These are phyloP conservation scores for Cryoendolithus antarcticus DNA, from an alignment of 2,329 filamentous ascomycete species.

Conservation along the genomic window DNA sequence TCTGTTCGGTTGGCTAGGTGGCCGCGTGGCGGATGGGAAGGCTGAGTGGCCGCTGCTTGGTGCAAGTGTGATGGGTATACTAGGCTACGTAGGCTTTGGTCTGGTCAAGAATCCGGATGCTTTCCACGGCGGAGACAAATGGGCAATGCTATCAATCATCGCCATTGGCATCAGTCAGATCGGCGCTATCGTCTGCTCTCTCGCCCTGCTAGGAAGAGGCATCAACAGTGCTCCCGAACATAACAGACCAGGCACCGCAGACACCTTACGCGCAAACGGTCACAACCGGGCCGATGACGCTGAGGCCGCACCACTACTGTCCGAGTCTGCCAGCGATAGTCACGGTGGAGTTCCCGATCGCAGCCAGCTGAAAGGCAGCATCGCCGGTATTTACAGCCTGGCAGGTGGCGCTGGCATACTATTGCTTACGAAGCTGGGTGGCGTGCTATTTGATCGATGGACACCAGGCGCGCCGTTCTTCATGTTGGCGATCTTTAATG, in stretches of 20 bases:
- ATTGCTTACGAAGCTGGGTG: slow-evolving; percentile 81
- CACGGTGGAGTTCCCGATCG: slow-evolving; percentile 7
- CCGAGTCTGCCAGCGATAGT: neutral
- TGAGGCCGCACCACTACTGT: slow-evolving; percentile 18
- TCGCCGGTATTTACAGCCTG: slow-evolving; percentile 87
- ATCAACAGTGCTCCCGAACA: slow-evolving; percentile 39
- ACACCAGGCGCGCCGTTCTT: slow-evolving; percentile 76
- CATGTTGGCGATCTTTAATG: slow-evolving; percentile 87
- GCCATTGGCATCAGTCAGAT: slow-evolving; percentile 89
- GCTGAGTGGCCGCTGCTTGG: slow-evolving; percentile 60
- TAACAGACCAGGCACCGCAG: slow-evolving; percentile 11
- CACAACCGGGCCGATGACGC: slow-evolving; percentile 5
- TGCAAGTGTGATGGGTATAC: slow-evolving; percentile 59
- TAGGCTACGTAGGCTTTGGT: slow-evolving; percentile 67
- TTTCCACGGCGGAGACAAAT: slow-evolving; percentile 42
- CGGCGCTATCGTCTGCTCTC: slow-evolving; percentile 86
- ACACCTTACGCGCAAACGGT: slow-evolving; percentile 7
- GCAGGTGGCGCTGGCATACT: slow-evolving; percentile 84
- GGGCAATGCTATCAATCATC: slow-evolving; percentile 55
- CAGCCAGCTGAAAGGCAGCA: slow-evolving; percentile 68
- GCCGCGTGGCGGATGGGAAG: slow-evolving; percentile 40
- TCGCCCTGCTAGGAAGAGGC: slow-evolving; percentile 75
- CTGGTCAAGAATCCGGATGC: slow-evolving; percentile 66
- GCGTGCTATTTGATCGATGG: slow-evolving; percentile 66
- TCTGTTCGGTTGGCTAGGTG: slow-evolving; percentile 74